phyloP scores from a whole-genome alignment of 192 early-diverging fungal species.

The Geranomyces michiganensis region DNA sequence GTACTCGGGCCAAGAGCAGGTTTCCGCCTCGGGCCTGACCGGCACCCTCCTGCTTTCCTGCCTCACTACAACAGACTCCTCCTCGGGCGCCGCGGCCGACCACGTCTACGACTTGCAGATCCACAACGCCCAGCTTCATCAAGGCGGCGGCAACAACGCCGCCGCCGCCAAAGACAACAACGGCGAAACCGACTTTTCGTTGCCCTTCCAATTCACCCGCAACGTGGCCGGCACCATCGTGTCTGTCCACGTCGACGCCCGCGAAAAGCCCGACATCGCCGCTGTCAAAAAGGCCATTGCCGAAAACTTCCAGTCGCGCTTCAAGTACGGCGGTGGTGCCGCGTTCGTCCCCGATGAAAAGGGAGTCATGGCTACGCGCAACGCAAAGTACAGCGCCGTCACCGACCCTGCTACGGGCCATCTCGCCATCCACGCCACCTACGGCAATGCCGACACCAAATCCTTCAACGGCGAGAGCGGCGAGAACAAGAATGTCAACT shows the following conservation, averaged over 20 bases:
- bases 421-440: conserved; percentile 8
- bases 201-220: conserved; percentile 12
- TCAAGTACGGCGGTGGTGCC: conserved; percentile 5
- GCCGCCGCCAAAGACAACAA: not conserved
- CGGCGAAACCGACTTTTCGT: conserved; percentile 3
- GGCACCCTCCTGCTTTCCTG: not conserved
- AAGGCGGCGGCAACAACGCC: no score
- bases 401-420: not conserved
- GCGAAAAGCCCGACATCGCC: conserved; percentile 9
- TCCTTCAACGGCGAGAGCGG: not conserved
- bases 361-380: conserved; percentile 12
- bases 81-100: not conserved
- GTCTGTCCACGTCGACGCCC: conserved; percentile 5
- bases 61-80: not conserved
- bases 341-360: conserved; percentile 2
- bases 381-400: conserved; percentile 5
- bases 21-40: not conserved
- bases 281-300: conserved; percentile 21
- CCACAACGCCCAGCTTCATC: not conserved
- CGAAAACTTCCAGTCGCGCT: conserved; percentile 23
- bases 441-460: not conserved
- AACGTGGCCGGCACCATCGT: conserved; percentile 3
- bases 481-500: not conserved
- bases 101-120: conserved; percentile 9
- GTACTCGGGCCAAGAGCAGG: not conserved